A percentile compares a stretch with the other conserved stretches of the same genome.
Conservation (phyloP, 2,329 filamentous ascomycete species). For the Trichophyton equinum region DNA sequence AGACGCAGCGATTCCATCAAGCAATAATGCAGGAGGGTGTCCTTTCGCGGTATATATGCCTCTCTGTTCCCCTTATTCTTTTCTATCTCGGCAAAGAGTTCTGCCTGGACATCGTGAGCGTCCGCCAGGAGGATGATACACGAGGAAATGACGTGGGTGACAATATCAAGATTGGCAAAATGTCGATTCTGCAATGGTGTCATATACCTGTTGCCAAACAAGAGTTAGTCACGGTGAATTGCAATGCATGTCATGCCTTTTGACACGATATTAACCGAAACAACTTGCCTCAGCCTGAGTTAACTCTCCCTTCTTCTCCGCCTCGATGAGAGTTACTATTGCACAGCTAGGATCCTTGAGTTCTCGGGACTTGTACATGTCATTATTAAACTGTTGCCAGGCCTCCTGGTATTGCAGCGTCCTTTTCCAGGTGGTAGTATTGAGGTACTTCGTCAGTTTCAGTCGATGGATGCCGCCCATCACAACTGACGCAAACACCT, state of each 20-base stretch:
- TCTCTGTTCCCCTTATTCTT: neutral
- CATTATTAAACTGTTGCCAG: neutral
- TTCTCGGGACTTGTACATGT: neutral
- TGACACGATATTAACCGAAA: neutral
- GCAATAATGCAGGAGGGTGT: conserved; percentile 21
- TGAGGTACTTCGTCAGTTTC: neutral
- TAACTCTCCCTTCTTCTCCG: neutral
- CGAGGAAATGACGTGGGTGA: conserved; percentile 33
- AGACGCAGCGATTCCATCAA: conserved; percentile 32
- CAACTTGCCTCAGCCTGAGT: neutral
- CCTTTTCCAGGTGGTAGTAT: neutral
- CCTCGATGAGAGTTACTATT: neutral
- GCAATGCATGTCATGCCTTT: neutral
- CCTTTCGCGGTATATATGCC: neutral
- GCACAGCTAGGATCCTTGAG: neutral
- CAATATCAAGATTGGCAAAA: conserved; percentile 39
- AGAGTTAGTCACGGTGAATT: neutral
- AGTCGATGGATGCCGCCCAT: neutral
- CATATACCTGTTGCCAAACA: conserved; percentile 16
- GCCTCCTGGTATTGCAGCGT: neutral
- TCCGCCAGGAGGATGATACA: conserved; percentile 31
- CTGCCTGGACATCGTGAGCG: conserved; percentile 12
- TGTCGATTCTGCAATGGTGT: conserved; percentile 37
- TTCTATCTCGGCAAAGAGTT: neutral
- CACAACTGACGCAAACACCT: neutral